Conservation (phyloP, 106 monocot genomes). For the Amphibolis antarctica region DNA sequence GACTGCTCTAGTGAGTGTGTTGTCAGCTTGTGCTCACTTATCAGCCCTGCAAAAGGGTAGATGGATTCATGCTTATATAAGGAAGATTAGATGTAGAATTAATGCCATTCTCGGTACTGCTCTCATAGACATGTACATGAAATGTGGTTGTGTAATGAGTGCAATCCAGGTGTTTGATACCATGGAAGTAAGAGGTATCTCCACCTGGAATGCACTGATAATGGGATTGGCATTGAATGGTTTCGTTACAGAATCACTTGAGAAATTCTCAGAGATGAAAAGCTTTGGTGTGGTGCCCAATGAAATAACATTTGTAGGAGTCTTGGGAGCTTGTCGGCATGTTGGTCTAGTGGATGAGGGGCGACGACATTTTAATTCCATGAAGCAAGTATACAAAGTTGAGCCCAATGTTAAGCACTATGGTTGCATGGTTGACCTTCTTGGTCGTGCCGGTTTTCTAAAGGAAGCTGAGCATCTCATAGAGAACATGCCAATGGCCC, state of each 20-base stretch:
- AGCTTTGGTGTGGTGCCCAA: slow-evolving; percentile 47
- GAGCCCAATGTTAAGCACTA: slow-evolving; percentile 28
- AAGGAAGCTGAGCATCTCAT: slow-evolving; percentile 31
- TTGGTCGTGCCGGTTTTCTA: slow-evolving; percentile 28
- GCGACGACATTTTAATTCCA: slow-evolving; percentile 35
- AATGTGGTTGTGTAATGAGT: slow-evolving; percentile 54
- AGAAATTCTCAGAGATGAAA: slow-evolving; percentile 69
- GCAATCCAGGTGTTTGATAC: slow-evolving; percentile 51
- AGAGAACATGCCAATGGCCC: slow-evolving; percentile 29
- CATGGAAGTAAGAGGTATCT: slow-evolving; percentile 38
- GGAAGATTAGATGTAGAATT: slow-evolving; percentile 16
- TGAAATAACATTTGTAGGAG: slow-evolving; percentile 79
- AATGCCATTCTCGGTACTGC: slow-evolving; percentile 59
- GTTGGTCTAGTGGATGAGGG: slow-evolving; percentile 71
- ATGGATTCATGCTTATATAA: slow-evolving; percentile 67
- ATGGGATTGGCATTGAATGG: slow-evolving; percentile 79
- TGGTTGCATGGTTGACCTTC: slow-evolving; percentile 37
- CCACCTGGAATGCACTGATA: slow-evolving; percentile 85
- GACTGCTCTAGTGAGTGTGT: slow-evolving; percentile 58
- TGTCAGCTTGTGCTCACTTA: slow-evolving; percentile 59
- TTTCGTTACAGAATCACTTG: slow-evolving; percentile 33
- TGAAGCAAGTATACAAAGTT: slow-evolving; percentile 42
- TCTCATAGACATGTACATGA: slow-evolving; percentile 97
- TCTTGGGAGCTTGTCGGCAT: slow-evolving; percentile 76
- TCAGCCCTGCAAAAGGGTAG: slow-evolving; percentile 71